Conservation (phyloP, 179 eudicot species). For the Camellia oleifera region DNA sequence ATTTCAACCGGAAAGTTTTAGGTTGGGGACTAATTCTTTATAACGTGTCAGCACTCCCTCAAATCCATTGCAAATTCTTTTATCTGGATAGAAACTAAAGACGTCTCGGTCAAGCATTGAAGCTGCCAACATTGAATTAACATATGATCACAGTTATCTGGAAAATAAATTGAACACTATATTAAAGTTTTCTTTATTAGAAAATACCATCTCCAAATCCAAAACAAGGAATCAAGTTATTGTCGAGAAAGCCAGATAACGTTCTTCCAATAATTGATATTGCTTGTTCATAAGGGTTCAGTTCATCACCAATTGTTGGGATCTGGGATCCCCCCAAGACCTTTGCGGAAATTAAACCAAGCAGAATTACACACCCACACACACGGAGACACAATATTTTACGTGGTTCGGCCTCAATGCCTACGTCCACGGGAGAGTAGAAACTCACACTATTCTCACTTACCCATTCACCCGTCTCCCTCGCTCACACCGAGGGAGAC, state of each 20-base stretch:
- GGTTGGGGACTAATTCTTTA: conserved; percentile 7
- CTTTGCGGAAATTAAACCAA: too few species aligned
- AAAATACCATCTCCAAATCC: conserved; percentile 15
- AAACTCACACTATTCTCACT: too few species aligned
- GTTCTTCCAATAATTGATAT: conserved; percentile 11
- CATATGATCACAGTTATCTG: too few species aligned
- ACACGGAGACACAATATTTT: too few species aligned
- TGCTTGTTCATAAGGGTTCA: conserved; percentile 16
- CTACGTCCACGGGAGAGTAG: too few species aligned
- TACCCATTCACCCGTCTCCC: too few species aligned
- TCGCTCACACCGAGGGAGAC: too few species aligned
- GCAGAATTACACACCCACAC: too few species aligned
- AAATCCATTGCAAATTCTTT: conserved; percentile 11
- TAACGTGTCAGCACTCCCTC: conserved; percentile 7
- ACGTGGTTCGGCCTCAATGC: too few species aligned
- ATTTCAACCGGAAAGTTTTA: not conserved
- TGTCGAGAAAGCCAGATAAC: conserved; percentile 1
- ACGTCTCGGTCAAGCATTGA: conserved; percentile 10
- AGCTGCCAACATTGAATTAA: not conserved
- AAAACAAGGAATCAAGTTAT: conserved; percentile 16
- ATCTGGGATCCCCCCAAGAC: too few species aligned
- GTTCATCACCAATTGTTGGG: not conserved
- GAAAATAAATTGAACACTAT: too few species aligned
- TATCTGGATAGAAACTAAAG: conserved; percentile 8
- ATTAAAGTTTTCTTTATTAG: not conserved